These are phyloP conservation scores for Drechslera avenae DNA, from an alignment of 2,329 filamentous ascomycete genomes.

Conservation along the genomic window DNA sequence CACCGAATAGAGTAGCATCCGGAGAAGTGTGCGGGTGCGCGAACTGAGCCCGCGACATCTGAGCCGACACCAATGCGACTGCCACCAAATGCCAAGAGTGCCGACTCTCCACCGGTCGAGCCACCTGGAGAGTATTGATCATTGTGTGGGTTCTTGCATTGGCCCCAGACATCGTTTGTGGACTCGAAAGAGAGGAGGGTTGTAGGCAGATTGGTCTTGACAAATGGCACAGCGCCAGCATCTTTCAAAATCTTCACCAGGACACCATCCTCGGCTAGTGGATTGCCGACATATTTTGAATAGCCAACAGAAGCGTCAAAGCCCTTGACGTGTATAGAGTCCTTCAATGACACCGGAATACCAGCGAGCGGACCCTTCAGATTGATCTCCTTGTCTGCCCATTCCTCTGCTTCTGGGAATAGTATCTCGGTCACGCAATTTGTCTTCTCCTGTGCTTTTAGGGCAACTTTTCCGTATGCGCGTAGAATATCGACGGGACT, in stretches of 20 bases:
- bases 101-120: conserved; percentile 83
- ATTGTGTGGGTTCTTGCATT: conserved; percentile 81
- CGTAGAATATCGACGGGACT: conserved; percentile 75
- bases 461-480: conserved; percentile 83
- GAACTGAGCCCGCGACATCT: conserved; percentile 88
- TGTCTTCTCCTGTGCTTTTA: conserved; percentile 82
- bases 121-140: conserved; percentile 84
- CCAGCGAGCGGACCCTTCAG: conserved; percentile 82
- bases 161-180: conserved; percentile 79
- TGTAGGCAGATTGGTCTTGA: conserved; percentile 89
- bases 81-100: conserved; percentile 78
- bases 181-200: conserved; percentile 88
- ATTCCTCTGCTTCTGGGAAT: conserved; percentile 76
- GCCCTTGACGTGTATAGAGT: conserved; percentile 73
- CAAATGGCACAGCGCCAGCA: conserved; percentile 86
- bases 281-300: conserved; percentile 72
- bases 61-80: conserved; percentile 88
- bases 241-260: conserved; percentile 81
- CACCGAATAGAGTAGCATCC: conserved; percentile 87
- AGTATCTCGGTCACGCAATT: conserved; percentile 91
- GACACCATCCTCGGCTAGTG: conserved; percentile 68
- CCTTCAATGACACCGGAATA: conserved; percentile 85
- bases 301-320: conserved; percentile 86
- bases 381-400: conserved; percentile 67
- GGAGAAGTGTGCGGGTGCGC: conserved; percentile 85